Base-by-base conservation (phyloP, 805 yeast genomes). In the Maudiozyma turicensis region DNA sequence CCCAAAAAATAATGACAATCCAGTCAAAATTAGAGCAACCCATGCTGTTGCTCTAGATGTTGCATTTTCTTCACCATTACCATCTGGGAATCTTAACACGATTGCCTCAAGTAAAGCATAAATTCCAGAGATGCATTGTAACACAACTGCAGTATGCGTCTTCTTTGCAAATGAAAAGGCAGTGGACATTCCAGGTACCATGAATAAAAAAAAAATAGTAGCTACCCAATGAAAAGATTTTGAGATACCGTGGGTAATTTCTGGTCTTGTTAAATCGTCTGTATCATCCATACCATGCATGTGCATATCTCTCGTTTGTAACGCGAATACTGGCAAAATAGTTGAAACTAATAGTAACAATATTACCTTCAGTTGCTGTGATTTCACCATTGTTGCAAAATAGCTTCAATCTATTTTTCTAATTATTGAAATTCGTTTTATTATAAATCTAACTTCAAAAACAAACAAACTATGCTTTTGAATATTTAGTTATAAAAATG, bases 1-100 rank as follows among this genome's bases (percentile, higher is more conserved):
- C 0, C 88, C 90, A 15, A 75, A 54, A 50, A 82, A 73, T 1
- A 82, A 67, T 1, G 79, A 70, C 4, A 66, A 52, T 41, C 54
- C 48, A 3, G 74, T 73, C 43, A 76, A 69, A 41, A 77, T 66
- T 29, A 77, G 59, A 29, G 76, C 61, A 45, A 83, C 67, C 82
- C 84, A 78, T n/a, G 80, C 78, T 0, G 88, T 78, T 0, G 86
- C 87, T 48, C 78, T 71, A 10, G 85, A 78, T 0, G 87, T 80
- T 49, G 76, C 66, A 61, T 82, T 84, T 59, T 84, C 91, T 49
- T 80, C 79, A 39, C 81, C 82, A 47, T 76, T 72, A 35, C 71
- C 70, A 59, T 84, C 91, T 0, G 85, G 82, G 58, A 82, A 84
- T 44, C 77, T 67, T 8, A 84, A 67, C 46, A 82, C 64, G 2